Percentiles rank a stretch among this genome's conserved stretches.
Evolutionary conservation across 306 rosid species (phyloP).

Genomic region (Potentilla sterilis): DNA sequence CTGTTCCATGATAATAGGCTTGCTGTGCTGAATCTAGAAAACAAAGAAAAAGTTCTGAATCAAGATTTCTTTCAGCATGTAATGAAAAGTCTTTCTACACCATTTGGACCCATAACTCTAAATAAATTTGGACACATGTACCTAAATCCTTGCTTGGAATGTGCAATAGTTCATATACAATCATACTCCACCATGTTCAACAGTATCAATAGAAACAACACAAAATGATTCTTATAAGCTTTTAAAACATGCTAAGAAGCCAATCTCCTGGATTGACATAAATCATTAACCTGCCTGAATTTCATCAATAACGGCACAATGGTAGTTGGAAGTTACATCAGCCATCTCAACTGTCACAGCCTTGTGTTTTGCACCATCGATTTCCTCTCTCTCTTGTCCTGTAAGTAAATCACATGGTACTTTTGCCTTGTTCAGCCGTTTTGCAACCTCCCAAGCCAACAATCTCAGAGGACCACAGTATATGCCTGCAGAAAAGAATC

Average conservation of each 20-base stretch:
- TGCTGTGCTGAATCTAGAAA: background rate
- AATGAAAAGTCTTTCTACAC: background rate
- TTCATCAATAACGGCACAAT: constrained; percentile 89
- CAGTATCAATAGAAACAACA: background rate
- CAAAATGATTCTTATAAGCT: constrained; percentile 7
- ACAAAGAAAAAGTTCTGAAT: background rate
- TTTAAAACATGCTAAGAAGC: constrained; percentile 12
- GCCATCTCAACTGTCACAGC: constrained; percentile 98
- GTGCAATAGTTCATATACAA: background rate
- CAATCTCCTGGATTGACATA: constrained; percentile 26
- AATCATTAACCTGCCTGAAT: constrained; percentile 68
- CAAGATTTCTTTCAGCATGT: background rate
- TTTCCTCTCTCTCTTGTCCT: constrained; percentile 87
- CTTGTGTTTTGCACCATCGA: constrained; percentile 84
- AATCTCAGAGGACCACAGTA: constrained; percentile 96
- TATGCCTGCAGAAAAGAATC: constrained; percentile 52
- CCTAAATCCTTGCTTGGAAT: background rate
- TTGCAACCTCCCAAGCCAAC: constrained; percentile 96
- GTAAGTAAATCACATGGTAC: constrained; percentile 86
- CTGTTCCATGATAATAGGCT: background rate
- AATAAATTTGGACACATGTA: background rate
- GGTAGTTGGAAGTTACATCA: constrained; percentile 63
- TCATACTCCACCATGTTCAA: background rate
- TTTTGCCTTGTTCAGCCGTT: constrained; percentile 85
- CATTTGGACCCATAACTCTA: background rate